Base-by-base conservation (phyloP, 2,329 filamentous ascomycete genomes). In the Xylaria sp. region DNA sequence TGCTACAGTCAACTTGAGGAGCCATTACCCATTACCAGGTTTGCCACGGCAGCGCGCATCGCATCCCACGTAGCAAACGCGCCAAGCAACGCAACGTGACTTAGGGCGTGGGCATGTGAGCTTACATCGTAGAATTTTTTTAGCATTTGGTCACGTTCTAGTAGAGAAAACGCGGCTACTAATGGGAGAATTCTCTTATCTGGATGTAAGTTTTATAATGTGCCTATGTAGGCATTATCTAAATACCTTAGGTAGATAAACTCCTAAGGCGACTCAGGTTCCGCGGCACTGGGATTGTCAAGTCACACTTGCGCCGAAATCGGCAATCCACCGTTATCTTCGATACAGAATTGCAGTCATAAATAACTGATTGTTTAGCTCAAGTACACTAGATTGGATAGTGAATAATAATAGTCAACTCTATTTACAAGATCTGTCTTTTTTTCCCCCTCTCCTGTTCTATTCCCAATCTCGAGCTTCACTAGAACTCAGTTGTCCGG, bases 281-380 rank as follows among this genome's bases (percentile, higher is more conserved):
- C 23, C 49, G 23, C 12, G 39, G 57, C 28, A 49, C 23, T 39
- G 36, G 54, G 15, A 23, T 20, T 31, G 54, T 63, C 61, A 64
- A 71, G 69, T 72, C 66, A 69, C 56, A 46, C 18, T 41, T 33
- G 41, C 63, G 71, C 71, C 71, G 71, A 72, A 59, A 72, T 72
- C 71, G 71, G 70, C 70, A 68, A 68, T 54, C 15, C 25, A 48
- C 43, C 64, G 65, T 58, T 64, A 68, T 71, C 65, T 66, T 66
- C 59, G 70, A 68, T 49, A 59, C 54, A 36, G 43, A 62, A 48
- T 49, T 68, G 58, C 69, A 71, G 67, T 70, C 67, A 67, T 54
- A 36, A 13, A 25, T 52, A 33, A 33, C 48, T 46, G 56, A 58
- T 58, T 39, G 28, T 54, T 28, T 36, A 49, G 43, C 12, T 20